Evolutionary conservation across 257 asterid genomes (phyloP).

Genomic region (Solanum dulcamara): DNA sequence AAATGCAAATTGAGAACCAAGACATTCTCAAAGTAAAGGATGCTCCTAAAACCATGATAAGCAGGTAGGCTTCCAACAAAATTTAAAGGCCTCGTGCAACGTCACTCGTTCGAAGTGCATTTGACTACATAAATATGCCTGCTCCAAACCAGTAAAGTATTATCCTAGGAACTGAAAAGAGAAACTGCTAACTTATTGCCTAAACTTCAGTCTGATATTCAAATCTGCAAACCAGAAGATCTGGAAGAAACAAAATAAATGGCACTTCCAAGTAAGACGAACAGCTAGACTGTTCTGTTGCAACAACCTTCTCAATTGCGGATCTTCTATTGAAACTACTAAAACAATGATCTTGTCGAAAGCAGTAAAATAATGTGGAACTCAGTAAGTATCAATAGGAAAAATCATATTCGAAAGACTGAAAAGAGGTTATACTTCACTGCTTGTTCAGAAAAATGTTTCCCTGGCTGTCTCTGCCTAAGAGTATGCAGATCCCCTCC

Average conservation of each 20-base stretch:
- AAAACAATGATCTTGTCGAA: neutral
- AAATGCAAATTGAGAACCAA: neutral
- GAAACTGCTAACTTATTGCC: neutral
- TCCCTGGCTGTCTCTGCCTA: conserved; percentile 65
- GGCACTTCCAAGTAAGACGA: neutral
- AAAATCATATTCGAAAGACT: neutral
- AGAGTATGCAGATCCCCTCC: conserved; percentile 71
- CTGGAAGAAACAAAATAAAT: neutral
- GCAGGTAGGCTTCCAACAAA: neutral
- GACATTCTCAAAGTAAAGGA: neutral
- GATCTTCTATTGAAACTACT: neutral
- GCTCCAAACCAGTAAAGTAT: neutral
- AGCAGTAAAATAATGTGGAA: neutral
- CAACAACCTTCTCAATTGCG: neutral
- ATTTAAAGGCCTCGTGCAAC: neutral
- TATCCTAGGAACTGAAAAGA: neutral
- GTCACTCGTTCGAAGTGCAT: neutral
- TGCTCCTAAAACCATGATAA: neutral
- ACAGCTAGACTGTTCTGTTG: neutral
- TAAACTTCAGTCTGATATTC: neutral
- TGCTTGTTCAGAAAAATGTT: conserved; percentile 64
- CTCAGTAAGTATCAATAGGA: neutral
- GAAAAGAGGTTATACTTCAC: conserved; percentile 33
- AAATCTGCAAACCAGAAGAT: neutral
- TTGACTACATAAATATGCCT: neutral